Base-by-base conservation (phyloP, 2,329 filamentous ascomycete genomes). In the Cladosporium austrohemisphaericum region DNA sequence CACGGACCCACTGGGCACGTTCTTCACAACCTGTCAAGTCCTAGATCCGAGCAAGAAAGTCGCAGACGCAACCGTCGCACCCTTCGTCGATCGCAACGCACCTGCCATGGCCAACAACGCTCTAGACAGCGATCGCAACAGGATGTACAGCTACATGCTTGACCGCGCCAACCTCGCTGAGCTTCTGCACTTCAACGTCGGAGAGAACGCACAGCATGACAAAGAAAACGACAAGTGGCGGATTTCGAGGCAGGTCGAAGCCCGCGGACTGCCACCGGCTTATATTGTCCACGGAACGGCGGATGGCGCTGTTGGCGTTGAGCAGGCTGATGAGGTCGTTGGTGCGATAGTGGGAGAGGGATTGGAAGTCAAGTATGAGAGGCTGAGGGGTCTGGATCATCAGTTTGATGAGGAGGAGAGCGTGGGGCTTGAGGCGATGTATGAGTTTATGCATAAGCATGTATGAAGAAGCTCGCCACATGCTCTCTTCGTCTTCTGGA, bases 231-330 rank as follows among this genome's bases (percentile, higher is more conserved):
- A 60, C 19, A 59, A 56, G 31, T 64, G 52, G 49, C 55, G 60
- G 38, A 41, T 64, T 10, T 53, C 57, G 33, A 56, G 52, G 45
- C 57, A 60, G 44, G 52, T 64, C 10, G 58, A 57, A 36, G 52
- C 54, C 23, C 48, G 43, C 2, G 23, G 58, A 13, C 49, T 58
- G 13, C 53, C 57, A 14, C 62, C 62, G 11, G 50, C 61, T 16
- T 64, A 63, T 50, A 53, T 62, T n/a, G 49, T 63, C 13, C 59
- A 62, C 32, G 62, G 60, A 3, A 60, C 61, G 52, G 56, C 56
- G 5, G 60, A 60, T 55, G 49, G 47, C n/a, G 57, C 53, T 22
- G 59, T 62, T 9, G 62, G 61, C 6, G 55, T 62, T 7, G 62
- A 64, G 35, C 61, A 63, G 49, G 54, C 53, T 2, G 62, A 64